Evolutionary conservation across 495 filamentous ascomycete genomes (phyloP), one percentile per base, ranked within the genome.

Genomic region (Neurospora sp.): DNA sequence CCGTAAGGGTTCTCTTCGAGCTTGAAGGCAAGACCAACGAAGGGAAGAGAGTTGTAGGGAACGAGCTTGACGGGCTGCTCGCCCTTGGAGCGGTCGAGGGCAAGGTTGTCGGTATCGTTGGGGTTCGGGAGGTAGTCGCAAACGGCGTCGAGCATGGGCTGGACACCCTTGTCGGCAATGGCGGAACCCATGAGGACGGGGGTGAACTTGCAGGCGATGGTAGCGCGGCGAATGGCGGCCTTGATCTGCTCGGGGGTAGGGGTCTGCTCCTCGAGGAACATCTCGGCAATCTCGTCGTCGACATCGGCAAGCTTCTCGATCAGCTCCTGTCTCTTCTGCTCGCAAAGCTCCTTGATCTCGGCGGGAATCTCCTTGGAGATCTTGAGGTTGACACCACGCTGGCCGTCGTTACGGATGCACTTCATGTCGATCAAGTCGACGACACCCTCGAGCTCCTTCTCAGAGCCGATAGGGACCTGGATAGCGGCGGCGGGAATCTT

Each of bases 1-100:
- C 96, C 96, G 79, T 97, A 99, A 79, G 97, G 97, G 85, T 93
- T 96, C 83, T 99, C 96, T 87, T 98, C 96, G 41, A 99, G 89
- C 85, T 99, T 99, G 88, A 99, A 99, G 27, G 96, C 96, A 71
- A 99, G 85, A 48, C 96, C 96, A 46, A 98, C 94, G 74, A 99
- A 96, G 1, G 96, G 96, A 8, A 95, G 85, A 7, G 92, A 92
- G 82, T 94, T 94, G 83, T 98, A 98, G 5, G 96, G 92, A 16
- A 97, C 88, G 39, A 99, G 89, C 81, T 93, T 91, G 44, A 97
- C 94, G 10, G 89, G 87, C 12, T 89, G 87, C 80, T 99, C 96
- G 44, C 86, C 83, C 78, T 92, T 90, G 79, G 89, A 86, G 78
- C 88, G 88, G 81, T 99, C 95, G 74, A 99, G 89, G 0, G 95